Percentiles rank a stretch among this genome's conserved stretches.
Conservation (phyloP, 2,329 filamentous ascomycete genomes). For the Colletotrichum cuscutae region DNA sequence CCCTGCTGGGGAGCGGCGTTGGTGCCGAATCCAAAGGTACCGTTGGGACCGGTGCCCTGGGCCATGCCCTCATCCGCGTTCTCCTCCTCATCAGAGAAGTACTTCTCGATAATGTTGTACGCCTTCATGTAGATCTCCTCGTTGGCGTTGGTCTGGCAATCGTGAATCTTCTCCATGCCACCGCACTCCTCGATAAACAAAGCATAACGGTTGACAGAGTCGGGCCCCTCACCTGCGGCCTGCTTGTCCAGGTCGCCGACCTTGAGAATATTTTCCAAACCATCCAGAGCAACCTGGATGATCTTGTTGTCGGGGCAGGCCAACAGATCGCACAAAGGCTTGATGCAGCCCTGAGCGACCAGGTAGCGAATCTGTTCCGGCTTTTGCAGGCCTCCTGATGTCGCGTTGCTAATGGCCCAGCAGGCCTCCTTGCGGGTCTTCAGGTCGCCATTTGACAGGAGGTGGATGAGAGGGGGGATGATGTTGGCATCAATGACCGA, state of each 20-base stretch:
- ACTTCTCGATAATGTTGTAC: constrained; percentile 99
- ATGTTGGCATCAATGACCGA: constrained; percentile 96
- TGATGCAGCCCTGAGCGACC: constrained; percentile 94
- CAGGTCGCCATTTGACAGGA: constrained; percentile 95
- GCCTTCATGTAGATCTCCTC: constrained; percentile 99
- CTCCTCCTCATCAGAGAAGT: constrained; percentile 99
- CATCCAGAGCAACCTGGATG: constrained; percentile 97
- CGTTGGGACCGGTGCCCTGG: constrained; percentile 74
- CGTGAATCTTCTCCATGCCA: constrained; percentile 99
- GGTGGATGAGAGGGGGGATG: constrained; percentile 93
- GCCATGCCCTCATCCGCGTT: constrained; percentile 85
- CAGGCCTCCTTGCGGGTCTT: constrained; percentile 99
- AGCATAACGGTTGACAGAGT: constrained; percentile 94
- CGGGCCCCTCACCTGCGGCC: constrained; percentile 76
- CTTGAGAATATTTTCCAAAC: constrained; percentile 99
- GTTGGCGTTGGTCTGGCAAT: constrained; percentile 99
- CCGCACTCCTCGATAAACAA: constrained; percentile 98
- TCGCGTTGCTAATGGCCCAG: constrained; percentile 99
- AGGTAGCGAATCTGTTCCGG: constrained; percentile 98
- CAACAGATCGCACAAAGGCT: constrained; percentile 94
- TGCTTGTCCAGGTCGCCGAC: constrained; percentile 99
- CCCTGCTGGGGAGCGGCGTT: constrained; percentile 71
- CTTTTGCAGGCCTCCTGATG: constrained; percentile 96
- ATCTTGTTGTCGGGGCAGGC: constrained; percentile 99
- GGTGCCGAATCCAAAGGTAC: constrained; percentile 83